These are phyloP conservation scores for Calycina marina DNA, from an alignment of 2,329 filamentous ascomycete species.

Conservation along the genomic window DNA sequence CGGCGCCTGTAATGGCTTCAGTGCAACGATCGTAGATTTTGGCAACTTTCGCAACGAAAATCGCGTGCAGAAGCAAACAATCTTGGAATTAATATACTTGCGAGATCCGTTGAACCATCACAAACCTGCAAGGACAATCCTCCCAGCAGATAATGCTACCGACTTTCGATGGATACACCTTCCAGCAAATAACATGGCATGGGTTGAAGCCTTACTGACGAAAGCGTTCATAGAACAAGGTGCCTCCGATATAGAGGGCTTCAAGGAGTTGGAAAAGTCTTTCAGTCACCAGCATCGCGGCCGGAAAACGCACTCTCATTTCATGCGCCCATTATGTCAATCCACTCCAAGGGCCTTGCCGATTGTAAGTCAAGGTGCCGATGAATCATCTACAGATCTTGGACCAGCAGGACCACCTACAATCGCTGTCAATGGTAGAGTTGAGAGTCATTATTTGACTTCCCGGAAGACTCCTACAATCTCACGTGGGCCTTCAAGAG, in stretches of 20 bases:
- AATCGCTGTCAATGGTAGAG: conserved; percentile 13
- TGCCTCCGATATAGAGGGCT: conserved; percentile 15
- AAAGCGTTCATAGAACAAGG: conserved; percentile 18
- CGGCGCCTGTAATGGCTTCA: conserved; percentile 17
- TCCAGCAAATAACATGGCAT: conserved; percentile 18
- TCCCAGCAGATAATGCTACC: conserved; percentile 12
- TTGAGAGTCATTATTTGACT: conserved; percentile 2
- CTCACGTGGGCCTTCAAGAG: conserved; percentile 6
- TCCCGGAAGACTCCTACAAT: conserved; percentile 7
- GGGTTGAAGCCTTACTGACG: conserved; percentile 16
- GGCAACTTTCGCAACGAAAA: conserved; percentile 15
- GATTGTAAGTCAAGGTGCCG: conserved; percentile 1
- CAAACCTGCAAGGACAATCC: conserved; percentile 13
- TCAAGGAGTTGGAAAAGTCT: conserved; percentile 14
- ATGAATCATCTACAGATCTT: conserved; percentile 3
- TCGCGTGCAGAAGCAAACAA: conserved; percentile 8
- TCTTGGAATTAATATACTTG: conserved; percentile 15
- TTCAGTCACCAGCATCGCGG: conserved; percentile 18
- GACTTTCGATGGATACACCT: conserved; percentile 17
- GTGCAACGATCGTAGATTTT: conserved; percentile 16
- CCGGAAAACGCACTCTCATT: conserved; percentile 16
- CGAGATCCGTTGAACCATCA: conserved; percentile 12
- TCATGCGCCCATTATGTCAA: conserved; percentile 18
- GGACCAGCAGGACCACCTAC: conserved; percentile 7
- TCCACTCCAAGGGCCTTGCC: conserved; percentile 10